Percentiles rank a stretch among this genome's conserved stretches.
phyloP scores from a whole-genome alignment of 2,329 filamentous ascomycete species.

The Microdochium nivale region DNA sequence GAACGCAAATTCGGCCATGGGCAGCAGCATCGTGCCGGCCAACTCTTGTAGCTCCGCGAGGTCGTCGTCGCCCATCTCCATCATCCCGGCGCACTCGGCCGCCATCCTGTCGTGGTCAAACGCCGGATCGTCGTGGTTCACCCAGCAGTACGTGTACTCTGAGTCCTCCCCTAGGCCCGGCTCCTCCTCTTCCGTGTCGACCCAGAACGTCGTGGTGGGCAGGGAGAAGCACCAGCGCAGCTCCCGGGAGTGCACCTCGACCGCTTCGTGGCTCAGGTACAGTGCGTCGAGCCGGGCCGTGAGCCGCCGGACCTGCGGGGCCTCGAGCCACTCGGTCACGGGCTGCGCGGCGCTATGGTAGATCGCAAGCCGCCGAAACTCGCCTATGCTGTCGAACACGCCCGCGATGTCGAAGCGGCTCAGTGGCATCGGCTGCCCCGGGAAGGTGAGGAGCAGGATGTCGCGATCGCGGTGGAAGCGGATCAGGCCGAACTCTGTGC shows the following conservation, averaged over 20 bases:
- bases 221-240: conserved; percentile 16
- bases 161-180: conserved; percentile 10
- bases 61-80: no score
- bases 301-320: background rate
- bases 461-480: conserved; percentile 20
- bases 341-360: background rate
- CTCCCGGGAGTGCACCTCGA: background rate
- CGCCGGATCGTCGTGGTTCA: conserved; percentile 8
- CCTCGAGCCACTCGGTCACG: background rate
- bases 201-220: conserved; percentile 9
- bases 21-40: conserved; percentile 1
- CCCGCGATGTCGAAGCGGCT: background rate
- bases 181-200: conserved; percentile 9
- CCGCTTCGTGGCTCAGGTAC: conserved; percentile 7
- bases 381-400: background rate
- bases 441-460: conserved; percentile 9
- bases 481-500: conserved; percentile 6
- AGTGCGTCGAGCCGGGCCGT: conserved; percentile 6
- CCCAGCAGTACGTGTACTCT: conserved; percentile 20
- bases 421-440: background rate
- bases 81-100: background rate
- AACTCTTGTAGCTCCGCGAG: background rate
- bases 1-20: conserved; percentile 9
- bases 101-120: conserved; percentile 2
- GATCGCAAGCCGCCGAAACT: conserved; percentile 12